Base-by-base conservation (phyloP, 352 stramenopile species). In the Pythium folliculosum region DNA sequence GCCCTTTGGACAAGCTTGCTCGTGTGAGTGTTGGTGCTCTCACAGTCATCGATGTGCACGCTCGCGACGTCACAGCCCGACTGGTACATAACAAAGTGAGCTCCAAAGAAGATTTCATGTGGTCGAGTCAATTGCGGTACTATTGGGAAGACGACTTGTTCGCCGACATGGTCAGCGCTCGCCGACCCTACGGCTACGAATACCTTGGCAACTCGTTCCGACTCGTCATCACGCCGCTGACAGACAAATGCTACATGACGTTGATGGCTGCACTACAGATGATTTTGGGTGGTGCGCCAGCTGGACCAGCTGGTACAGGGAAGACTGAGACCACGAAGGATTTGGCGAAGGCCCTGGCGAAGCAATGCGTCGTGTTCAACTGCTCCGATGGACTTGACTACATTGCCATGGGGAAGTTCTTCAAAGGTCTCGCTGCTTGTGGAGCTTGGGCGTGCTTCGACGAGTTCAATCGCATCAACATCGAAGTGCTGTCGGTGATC, bases 381-480 rank as follows among this genome's bases (percentile, higher is more conserved):
- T 98, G 94, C 69, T 98, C 91, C 0, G 95, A 98, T 55, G 92
- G 93, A 0, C 69, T 98, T 2, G 95, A 98, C 60, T 98, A 98
- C 71, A 94, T 98, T 54, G 92, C 92, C 4, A 98, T 98, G 94
- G 94, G 88, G 16, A 97, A 97, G 64, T 98, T 97, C 71, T 98
- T 97, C 72, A 95, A 95, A 53, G 86, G 94, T 0, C 73, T 98
- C 0, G 95, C 94, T 23, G 90, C 89, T 0, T 98, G 91, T 63
- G 95, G 95, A 1, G 94, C 94, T 0, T 98, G 95, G 95, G 93
- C 93, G 8, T 98, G 94, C 66, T 98, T 98, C 53, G 95, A 98
- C 50, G 95, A 98, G 80, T 98, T 98, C 75, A 98, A 98, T 65
- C 92, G 94, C 16, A 98, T 98, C 66, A 96, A 98, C 51, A 97